Conservation (phyloP, 805 yeast species). For the Vanderwaltozyma tropicalis region DNA sequence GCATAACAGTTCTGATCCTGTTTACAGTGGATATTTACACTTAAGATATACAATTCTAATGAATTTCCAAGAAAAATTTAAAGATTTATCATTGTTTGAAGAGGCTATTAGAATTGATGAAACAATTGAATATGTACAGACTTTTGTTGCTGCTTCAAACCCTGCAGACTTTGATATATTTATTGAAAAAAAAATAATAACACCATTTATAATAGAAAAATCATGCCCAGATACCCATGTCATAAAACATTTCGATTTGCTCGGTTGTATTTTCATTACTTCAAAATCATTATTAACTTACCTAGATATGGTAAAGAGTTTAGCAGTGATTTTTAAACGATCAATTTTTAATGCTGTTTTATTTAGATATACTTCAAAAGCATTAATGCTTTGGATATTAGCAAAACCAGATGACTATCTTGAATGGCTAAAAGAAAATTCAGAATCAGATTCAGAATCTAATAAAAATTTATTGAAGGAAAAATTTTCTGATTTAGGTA, state of each 20-base stretch:
- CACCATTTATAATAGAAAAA: conserved; percentile 26
- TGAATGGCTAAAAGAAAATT: conserved; percentile 7
- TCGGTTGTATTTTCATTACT: conserved; percentile 34
- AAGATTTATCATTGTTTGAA: background rate
- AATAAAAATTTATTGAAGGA: background rate
- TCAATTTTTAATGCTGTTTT: conserved; percentile 36
- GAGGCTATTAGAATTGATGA: conserved; percentile 11
- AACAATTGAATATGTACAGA: conserved; percentile 26
- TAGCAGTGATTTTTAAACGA: conserved; percentile 31
- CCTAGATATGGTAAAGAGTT: conserved; percentile 30
- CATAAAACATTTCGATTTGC: conserved; percentile 35
- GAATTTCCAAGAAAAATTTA: background rate
- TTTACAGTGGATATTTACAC: conserved; percentile 3
- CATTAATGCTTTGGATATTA: conserved; percentile 38
- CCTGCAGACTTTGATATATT: conserved; percentile 34
- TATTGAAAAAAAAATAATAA: conserved; percentile 13
- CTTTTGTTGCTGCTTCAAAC: conserved; percentile 43
- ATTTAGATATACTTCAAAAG: conserved; percentile 34
- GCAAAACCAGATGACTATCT: conserved; percentile 38
- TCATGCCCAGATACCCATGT: conserved; percentile 29
- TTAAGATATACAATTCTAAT: conserved; percentile 1
- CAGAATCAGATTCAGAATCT: background rate
- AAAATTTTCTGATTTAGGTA: background rate
- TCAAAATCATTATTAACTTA: conserved; percentile 28
- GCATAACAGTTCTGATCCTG: conserved; percentile 15